These are phyloP conservation scores for Nidularia sp. DNA, from an alignment of 768 basidiomycete genomes.

Conservation along the genomic window DNA sequence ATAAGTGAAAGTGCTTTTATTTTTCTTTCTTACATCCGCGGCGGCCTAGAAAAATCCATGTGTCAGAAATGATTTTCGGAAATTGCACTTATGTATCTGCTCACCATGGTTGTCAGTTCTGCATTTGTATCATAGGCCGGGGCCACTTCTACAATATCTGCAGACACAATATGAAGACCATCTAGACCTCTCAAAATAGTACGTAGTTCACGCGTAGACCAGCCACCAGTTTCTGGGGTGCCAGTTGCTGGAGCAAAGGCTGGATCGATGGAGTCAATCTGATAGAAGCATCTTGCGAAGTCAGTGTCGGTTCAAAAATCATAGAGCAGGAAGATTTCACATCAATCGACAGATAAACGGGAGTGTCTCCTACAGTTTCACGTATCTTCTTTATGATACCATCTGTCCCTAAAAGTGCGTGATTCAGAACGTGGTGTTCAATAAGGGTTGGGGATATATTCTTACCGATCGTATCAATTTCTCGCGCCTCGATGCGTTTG, in stretches of 20 bases:
- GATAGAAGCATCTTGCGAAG: slow-evolving; percentile 1
- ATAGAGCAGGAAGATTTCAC: slow-evolving; percentile 29
- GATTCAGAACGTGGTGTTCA: background rate
- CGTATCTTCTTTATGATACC: slow-evolving; percentile 82
- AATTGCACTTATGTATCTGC: slow-evolving; percentile 5
- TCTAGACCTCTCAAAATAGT: slow-evolving; percentile 73
- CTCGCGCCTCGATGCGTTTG: slow-evolving; percentile 77
- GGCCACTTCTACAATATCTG: slow-evolving; percentile 82
- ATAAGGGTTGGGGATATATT: slow-evolving; percentile 1
- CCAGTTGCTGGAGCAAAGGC: slow-evolving; percentile 82
- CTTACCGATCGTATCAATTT: slow-evolving; percentile 77
- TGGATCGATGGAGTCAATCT: slow-evolving; percentile 81
- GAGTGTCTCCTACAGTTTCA: slow-evolving; percentile 67
- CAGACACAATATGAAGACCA: slow-evolving; percentile 73
- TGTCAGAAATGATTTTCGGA: too few species aligned
- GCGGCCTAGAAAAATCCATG: slow-evolving; percentile 26
- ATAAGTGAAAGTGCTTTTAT: background rate
- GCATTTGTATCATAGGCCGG: slow-evolving; percentile 69
- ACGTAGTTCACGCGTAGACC: slow-evolving; percentile 80
- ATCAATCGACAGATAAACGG: slow-evolving; percentile 78
- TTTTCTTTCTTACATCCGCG: slow-evolving; percentile 27
- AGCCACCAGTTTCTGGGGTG: slow-evolving; percentile 81
- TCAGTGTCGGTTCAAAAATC: background rate
- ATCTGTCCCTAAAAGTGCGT: slow-evolving; percentile 43
- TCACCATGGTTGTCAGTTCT: slow-evolving; percentile 25